Evolutionary conservation across 768 basidiomycete genomes (phyloP).

Genomic region (Cyclocybe cylindracea): DNA sequence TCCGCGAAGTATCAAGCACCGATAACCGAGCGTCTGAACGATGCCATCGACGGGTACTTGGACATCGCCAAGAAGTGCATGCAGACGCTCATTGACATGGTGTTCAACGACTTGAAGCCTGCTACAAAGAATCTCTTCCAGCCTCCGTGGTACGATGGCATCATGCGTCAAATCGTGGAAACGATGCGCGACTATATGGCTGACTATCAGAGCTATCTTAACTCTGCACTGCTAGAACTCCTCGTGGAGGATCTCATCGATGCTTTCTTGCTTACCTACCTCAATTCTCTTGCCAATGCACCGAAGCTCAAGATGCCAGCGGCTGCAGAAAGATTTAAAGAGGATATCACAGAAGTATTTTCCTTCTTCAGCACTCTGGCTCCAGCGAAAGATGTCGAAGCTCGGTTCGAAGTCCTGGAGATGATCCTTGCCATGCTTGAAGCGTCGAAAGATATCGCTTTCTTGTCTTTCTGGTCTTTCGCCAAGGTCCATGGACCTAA

Average conservation of each 20-base stretch:
- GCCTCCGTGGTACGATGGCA: slow-evolving; percentile 85
- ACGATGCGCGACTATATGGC: slow-evolving; percentile 96
- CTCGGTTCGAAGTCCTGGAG: slow-evolving; percentile 85
- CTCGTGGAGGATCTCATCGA: slow-evolving; percentile 92
- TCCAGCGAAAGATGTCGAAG: slow-evolving; percentile 76
- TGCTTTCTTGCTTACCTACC: slow-evolving; percentile 85
- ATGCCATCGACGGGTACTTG: slow-evolving; percentile 96
- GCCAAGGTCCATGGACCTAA: slow-evolving; percentile 94
- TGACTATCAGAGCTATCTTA: slow-evolving; percentile 93
- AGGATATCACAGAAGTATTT: slow-evolving; percentile 78
- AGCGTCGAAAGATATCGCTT: slow-evolving; percentile 86
- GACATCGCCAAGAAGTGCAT: slow-evolving; percentile 98
- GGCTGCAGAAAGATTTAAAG: slow-evolving; percentile 80
- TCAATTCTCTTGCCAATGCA: slow-evolving; percentile 82
- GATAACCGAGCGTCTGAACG: slow-evolving; percentile 87
- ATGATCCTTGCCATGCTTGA: slow-evolving; percentile 78
- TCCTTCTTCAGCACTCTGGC: slow-evolving; percentile 82
- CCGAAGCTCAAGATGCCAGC: slow-evolving; percentile 86
- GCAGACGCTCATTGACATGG: slow-evolving; percentile 89
- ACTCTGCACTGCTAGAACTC: slow-evolving; percentile 87
- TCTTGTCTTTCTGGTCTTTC: slow-evolving; percentile 93
- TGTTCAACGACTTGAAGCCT: slow-evolving; percentile 92
- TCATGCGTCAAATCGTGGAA: slow-evolving; percentile 86
- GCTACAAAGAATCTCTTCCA: slow-evolving; percentile 87
- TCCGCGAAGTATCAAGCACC: slow-evolving; percentile 86